Evolutionary conservation across 2,329 filamentous ascomycete genomes (phyloP).

Genomic region (Pyrenophora teres): DNA sequence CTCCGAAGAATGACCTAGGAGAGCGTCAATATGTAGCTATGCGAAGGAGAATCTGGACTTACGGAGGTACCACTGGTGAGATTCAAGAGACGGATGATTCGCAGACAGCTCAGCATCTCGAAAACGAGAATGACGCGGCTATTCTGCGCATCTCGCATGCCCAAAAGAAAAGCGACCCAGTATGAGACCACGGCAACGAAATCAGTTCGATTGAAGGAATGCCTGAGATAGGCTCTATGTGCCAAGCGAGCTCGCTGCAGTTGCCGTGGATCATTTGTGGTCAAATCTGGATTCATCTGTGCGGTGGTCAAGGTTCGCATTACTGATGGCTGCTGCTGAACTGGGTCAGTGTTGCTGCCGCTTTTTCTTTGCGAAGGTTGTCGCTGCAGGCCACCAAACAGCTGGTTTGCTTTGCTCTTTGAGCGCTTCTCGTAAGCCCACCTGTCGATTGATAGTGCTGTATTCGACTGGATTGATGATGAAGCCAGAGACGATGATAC

Average conservation of each 20-base stretch:
- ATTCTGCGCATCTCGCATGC: slow-evolving; percentile 70
- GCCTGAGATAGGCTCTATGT: slow-evolving; percentile 86
- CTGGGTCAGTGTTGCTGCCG: slow-evolving; percentile 42
- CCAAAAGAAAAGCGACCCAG: slow-evolving; percentile 85
- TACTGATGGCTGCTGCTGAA: slow-evolving; percentile 64
- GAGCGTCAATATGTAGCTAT: slow-evolving; percentile 9
- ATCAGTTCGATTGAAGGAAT: slow-evolving; percentile 94
- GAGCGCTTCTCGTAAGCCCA: slow-evolving; percentile 74
- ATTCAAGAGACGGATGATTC: slow-evolving; percentile 87
- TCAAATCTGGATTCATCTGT: slow-evolving; percentile 59
- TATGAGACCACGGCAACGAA: slow-evolving; percentile 94
- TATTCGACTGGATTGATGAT: slow-evolving; percentile 90
- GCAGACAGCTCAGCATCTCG: slow-evolving; percentile 92
- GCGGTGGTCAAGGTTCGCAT: slow-evolving; percentile 76
- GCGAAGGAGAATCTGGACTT: slow-evolving; percentile 43
- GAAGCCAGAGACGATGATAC: slow-evolving; percentile 91
- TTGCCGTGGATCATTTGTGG: slow-evolving; percentile 68
- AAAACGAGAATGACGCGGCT: slow-evolving; percentile 81
- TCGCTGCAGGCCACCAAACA: slow-evolving; percentile 78
- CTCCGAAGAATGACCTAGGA: slow-evolving; percentile 85
- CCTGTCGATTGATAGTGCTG: slow-evolving; percentile 81
- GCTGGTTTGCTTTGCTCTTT: slow-evolving; percentile 73
- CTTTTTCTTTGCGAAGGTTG: slow-evolving; percentile 67
- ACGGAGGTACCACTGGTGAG: slow-evolving; percentile 92
- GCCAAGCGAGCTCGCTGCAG: slow-evolving; percentile 85